A percentile compares a stretch with the other conserved stretches of the same genome.
Evolutionary conservation across 495 filamentous ascomycete species (phyloP).

Genomic region (Platismatia glauca): DNA sequence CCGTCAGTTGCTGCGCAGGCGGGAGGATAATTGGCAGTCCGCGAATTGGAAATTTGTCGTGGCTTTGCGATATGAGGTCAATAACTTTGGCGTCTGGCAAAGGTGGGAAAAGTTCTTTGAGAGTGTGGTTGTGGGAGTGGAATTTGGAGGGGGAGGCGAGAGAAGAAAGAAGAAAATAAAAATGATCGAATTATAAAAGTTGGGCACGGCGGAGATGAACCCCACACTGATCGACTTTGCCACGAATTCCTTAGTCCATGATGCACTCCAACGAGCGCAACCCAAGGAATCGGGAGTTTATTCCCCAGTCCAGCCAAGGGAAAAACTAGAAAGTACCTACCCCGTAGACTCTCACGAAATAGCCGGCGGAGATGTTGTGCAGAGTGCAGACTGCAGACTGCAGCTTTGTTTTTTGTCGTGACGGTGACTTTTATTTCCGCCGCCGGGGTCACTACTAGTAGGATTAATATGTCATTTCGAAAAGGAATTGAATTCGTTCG

Average conservation of each 20-base stretch:
- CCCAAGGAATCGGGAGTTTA: slow-evolving; percentile 5
- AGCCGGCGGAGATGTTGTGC: slow-evolving; percentile 11
- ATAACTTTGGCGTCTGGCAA: not conserved
- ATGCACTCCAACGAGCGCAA: too few relatives aligned
- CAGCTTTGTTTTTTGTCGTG: not conserved
- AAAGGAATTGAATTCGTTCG: not conserved
- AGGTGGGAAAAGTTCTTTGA: not conserved
- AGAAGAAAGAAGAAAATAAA: not conserved
- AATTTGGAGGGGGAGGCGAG: not conserved
- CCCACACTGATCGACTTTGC: slow-evolving; percentile 7
- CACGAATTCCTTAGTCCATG: slow-evolving; percentile 5
- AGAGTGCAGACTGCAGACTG: not conserved
- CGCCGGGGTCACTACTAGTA: too few relatives aligned
- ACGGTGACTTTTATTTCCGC: not conserved
- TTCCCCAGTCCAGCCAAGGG: not conserved
- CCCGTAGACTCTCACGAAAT: too few relatives aligned
- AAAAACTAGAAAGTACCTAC: too few relatives aligned
- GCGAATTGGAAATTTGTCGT: not conserved
- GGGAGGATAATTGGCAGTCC: not conserved
- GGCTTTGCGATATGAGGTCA: not conserved
- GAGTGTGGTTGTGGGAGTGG: not conserved
- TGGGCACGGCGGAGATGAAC: not conserved
- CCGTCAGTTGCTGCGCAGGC: slow-evolving; percentile 12
- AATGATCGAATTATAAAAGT: not conserved
- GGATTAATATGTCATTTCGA: too few relatives aligned